These are phyloP conservation scores for Ceratocystiopsis sp. DNA, from an alignment of 2,329 filamentous ascomycete genomes.

Conservation along the genomic window DNA sequence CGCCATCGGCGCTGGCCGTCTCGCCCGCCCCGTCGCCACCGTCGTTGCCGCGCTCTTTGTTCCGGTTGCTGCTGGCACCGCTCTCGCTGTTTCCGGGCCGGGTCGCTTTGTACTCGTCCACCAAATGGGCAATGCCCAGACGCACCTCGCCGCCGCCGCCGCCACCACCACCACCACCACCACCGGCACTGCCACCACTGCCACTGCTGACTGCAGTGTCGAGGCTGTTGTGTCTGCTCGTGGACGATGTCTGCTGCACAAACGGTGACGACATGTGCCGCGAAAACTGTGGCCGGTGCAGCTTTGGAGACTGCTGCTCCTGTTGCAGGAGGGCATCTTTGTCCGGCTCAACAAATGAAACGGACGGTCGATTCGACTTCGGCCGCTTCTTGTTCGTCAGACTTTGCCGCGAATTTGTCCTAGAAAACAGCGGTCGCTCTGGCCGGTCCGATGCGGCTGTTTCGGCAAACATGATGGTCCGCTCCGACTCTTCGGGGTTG, in stretches of 20 bases:
- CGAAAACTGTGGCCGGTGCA: constrained; percentile 2
- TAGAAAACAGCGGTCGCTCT: constrained; percentile 23
- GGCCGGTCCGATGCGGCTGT: constrained; percentile 16
- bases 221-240: neutral
- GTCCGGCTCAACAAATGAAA: constrained; percentile 40
- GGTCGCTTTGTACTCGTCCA: constrained; percentile 20
- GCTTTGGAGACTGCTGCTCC: constrained; percentile 5
- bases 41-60: neutral
- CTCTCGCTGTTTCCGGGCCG: neutral
- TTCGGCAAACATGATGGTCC: constrained; percentile 60
- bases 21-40: neutral
- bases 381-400: constrained; percentile 3
- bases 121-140: constrained; percentile 26
- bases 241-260: neutral
- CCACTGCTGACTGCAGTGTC: no score
- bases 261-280: constrained; percentile 5
- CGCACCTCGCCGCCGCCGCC: constrained; percentile 16
- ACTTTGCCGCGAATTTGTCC: constrained; percentile 29
- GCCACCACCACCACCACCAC: neutral
- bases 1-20: neutral
- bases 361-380: constrained; percentile 14
- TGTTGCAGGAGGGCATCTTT: constrained; percentile 22
- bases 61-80: neutral
- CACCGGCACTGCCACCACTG: no score
- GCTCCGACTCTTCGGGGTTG: constrained; percentile 45